These are phyloP conservation scores for Pilatotrama ljubarskyi DNA, from an alignment of 768 basidiomycete genomes.

Conservation along the genomic window DNA sequence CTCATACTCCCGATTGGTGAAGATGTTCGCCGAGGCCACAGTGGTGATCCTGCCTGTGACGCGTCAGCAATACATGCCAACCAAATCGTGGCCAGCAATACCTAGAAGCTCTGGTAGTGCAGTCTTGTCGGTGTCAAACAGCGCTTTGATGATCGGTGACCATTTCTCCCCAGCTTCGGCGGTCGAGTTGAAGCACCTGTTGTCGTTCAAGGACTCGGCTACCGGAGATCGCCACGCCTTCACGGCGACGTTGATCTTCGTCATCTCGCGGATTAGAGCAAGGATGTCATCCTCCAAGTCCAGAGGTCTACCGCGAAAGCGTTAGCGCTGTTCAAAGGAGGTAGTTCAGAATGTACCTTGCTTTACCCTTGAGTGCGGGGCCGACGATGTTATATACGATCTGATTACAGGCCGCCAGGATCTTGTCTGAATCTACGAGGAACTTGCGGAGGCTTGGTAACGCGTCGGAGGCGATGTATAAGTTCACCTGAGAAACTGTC, in stretches of 20 bases:
- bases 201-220: constrained; percentile 80
- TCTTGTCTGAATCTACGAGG: constrained; percentile 81
- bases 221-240: constrained; percentile 87
- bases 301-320: constrained; percentile 52
- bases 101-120: constrained; percentile 83
- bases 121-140: constrained; percentile 87
- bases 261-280: constrained; percentile 74
- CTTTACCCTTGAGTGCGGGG: constrained; percentile 76
- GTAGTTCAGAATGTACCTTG: constrained; percentile 50
- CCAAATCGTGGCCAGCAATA: constrained; percentile 33
- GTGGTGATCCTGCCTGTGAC: constrained; percentile 72
- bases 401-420: constrained; percentile 75
- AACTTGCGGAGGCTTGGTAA: constrained; percentile 78
- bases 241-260: constrained; percentile 69
- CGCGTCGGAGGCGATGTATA: constrained; percentile 65
- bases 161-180: constrained; percentile 60
- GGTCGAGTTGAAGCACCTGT: constrained; percentile 79
- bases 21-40: constrained; percentile 91
- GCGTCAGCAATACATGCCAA: not conserved
- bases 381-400: constrained; percentile 82
- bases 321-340: not conserved
- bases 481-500: constrained; percentile 53
- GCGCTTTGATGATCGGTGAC: constrained; percentile 72
- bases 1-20: constrained; percentile 93
- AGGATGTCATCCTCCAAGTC: constrained; percentile 72